phyloP scores from a whole-genome alignment of 78 protist species.

The Guillardia theta region DNA sequence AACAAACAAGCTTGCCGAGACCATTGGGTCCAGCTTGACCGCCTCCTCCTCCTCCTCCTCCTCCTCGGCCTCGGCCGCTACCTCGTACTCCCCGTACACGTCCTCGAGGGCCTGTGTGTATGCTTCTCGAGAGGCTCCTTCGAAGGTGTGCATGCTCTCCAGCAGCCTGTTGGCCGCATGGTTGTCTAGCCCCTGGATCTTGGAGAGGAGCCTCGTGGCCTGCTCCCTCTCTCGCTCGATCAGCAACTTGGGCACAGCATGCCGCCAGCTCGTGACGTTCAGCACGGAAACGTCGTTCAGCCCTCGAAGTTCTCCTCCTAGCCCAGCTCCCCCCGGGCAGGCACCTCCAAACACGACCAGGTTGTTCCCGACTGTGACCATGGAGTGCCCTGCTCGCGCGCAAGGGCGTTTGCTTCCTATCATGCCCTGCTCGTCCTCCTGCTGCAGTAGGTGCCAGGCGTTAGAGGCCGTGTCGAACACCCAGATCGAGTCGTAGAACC shows the following conservation, averaged over 20 bases:
- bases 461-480: neutral
- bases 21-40: neutral
- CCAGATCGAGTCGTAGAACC: slow-evolving; percentile 10
- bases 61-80: neutral
- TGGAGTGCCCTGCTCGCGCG: neutral
- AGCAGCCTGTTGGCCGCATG: neutral
- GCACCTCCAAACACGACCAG: neutral
- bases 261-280: neutral
- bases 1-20: neutral
- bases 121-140: neutral
- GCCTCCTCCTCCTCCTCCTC: neutral
- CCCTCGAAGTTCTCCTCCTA: neutral
- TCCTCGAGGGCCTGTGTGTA: neutral
- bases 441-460: neutral
- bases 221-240: neutral
- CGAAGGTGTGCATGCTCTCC: neutral
- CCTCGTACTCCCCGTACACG: neutral
- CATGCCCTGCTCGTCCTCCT: slow-evolving; percentile 18
- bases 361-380: neutral
- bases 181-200: slow-evolving; percentile 19
- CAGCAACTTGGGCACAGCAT: neutral
- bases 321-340: neutral
- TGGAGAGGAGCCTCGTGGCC: neutral
- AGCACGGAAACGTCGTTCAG: neutral
- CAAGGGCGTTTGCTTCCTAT: neutral